Percentiles rank a stretch among this genome's conserved stretches.
Evolutionary conservation across 495 filamentous ascomycete genomes (phyloP).

Genomic region (Penicillium goetzii): DNA sequence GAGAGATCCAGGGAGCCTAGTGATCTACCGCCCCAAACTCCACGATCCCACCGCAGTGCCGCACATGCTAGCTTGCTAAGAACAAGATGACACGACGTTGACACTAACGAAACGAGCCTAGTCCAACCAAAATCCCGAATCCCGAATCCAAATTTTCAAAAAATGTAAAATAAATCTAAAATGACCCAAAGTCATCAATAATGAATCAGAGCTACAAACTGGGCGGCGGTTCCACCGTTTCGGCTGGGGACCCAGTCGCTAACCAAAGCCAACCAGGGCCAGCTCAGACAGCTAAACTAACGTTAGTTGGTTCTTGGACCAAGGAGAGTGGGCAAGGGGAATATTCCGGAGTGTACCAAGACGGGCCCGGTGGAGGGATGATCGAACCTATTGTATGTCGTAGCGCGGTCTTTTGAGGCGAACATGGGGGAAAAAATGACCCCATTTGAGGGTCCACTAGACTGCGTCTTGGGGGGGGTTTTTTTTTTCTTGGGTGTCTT

Average conservation of each 20-base stretch:
- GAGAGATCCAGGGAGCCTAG: slow-evolving; percentile 31
- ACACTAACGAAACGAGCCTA: slow-evolving; percentile 47
- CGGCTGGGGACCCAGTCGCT: slow-evolving; percentile 16
- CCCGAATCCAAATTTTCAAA: neutral
- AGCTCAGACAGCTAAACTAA: neutral
- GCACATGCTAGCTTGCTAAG: slow-evolving; percentile 46
- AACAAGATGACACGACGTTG: slow-evolving; percentile 54
- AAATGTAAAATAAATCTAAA: neutral
- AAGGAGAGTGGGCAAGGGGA: slow-evolving; percentile 13
- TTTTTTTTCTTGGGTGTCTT: neutral
- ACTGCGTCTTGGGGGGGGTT: neutral
- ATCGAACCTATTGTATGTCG: slow-evolving; percentile 26
- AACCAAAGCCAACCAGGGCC: slow-evolving; percentile 10
- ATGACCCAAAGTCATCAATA: slow-evolving; percentile 1
- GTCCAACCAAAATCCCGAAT: slow-evolving; percentile 16
- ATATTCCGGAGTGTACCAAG: slow-evolving; percentile 25
- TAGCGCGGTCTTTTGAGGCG: slow-evolving; percentile 22
- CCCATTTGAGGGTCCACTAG: neutral
- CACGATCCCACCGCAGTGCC: slow-evolving; percentile 48
- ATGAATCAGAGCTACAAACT: slow-evolving; percentile 8
- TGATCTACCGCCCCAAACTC: slow-evolving; percentile 47
- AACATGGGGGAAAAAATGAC: slow-evolving; percentile 24
- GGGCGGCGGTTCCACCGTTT: slow-evolving; percentile 32
- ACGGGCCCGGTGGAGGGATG: slow-evolving; percentile 15
- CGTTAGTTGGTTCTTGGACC: slow-evolving; percentile 5